Base-by-base conservation (phyloP, 2,329 filamentous ascomycete species). In the Erysiphe neolycopersici region DNA sequence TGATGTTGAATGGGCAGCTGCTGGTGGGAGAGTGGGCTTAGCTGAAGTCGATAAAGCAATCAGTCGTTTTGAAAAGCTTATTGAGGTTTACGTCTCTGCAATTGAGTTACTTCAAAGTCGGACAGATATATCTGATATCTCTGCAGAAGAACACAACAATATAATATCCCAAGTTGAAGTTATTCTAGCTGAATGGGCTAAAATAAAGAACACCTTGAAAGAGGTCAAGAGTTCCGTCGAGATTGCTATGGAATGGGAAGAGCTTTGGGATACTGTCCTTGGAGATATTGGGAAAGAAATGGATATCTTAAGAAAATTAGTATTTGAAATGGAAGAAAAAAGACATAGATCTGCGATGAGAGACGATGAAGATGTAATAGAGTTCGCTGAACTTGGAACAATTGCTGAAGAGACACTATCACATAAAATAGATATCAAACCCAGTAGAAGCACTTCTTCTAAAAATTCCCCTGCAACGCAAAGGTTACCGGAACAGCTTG, bases 191-290 rank as follows among this genome's bases (percentile, higher is more conserved):
- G 81, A 85, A 53, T 98, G 89, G 89, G 68, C 73, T 38, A 74
- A 76, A 50, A 87, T 94, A 53, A 79, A 83, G 53, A 66, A 64
- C 37, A 77, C 79, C 1, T 63, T 98, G 42, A 79, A 78, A 49
- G 76, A 63, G 22, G 79, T 93, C 45, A 92, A 92, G 57, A 71
- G 71, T 41, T 87, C 95, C 56, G 87, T 98, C 16, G 89, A 95
- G 59, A 75, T 93, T 46, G 89, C 89, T 40, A 92, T 95, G 84
- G 89, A 98, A 56, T 98, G 87, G 87, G 85, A 94, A 59, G 85
- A 95, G 61, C 66, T 98, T 32, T 95, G 89, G 87, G 83, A 83
- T 52, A 82, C 71, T 49, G 87, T 95, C 3, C 65, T 98, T 2
- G 87, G 85, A 38, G 87, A 95, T 57, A 93, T 95, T 47, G 81